These are phyloP conservation scores for Xylariaceae sp. DNA, from an alignment of 2,329 filamentous ascomycete species.

Conservation along the genomic window DNA sequence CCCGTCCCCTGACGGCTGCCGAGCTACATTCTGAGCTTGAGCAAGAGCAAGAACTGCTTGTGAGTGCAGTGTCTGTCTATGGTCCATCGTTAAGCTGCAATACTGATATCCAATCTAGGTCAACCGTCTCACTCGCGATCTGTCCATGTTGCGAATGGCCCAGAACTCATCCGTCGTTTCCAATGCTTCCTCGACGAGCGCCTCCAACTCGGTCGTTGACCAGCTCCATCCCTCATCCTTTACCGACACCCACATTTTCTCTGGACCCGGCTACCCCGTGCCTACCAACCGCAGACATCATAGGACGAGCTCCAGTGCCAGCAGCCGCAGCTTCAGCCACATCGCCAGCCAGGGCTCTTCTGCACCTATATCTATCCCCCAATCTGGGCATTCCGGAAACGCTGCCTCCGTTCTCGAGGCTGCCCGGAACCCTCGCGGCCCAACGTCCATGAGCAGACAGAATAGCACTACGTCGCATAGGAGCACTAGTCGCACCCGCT, in stretches of 20 bases:
- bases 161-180: constrained; percentile 65
- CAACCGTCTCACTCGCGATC: constrained; percentile 86
- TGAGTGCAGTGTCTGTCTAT: constrained; percentile 45
- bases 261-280: constrained; percentile 55
- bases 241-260: constrained; percentile 50
- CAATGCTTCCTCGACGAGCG: constrained; percentile 59
- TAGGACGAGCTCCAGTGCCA: constrained; percentile 55
- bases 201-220: constrained; percentile 44
- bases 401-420: constrained; percentile 42
- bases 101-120: constrained; percentile 51
- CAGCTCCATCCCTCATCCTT: constrained; percentile 38
- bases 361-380: constrained; percentile 29
- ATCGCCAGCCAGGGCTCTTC: constrained; percentile 39
- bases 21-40: constrained; percentile 88
- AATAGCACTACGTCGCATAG: constrained; percentile 53
- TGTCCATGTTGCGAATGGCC: constrained; percentile 72
- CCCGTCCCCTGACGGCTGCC: constrained; percentile 79
- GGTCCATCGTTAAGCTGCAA: not conserved
- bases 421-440: constrained; percentile 41
- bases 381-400: constrained; percentile 29
- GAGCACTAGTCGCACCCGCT: constrained; percentile 42
- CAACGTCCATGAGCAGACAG: constrained; percentile 43
- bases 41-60: constrained; percentile 88
- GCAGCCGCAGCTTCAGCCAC: constrained; percentile 45
- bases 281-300: constrained; percentile 53